Evolutionary conservation across 2,329 filamentous ascomycete species (phyloP), one percentile per base, ranked within the genome.

Genomic region (Dactylellina leptospora): DNA sequence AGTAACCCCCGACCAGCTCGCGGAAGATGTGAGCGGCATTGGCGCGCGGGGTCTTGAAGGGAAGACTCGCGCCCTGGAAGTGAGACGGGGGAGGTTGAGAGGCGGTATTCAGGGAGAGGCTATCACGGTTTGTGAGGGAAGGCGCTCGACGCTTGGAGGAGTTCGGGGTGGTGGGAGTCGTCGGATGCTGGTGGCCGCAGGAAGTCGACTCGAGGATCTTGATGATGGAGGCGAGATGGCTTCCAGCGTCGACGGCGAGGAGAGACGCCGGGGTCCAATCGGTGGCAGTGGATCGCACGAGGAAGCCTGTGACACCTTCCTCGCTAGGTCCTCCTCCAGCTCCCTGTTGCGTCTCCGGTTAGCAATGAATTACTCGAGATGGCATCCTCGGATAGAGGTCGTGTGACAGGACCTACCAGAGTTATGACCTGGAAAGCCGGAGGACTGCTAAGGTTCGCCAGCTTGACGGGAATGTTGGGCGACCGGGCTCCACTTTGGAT

Each of bases 161-260:
- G 47, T 66, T 73, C n/a, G 69, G 69, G n/a, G 69, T 73, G 18
- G 69, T 73, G 22, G 69, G 69, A 23, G 69, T 73, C 6, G 69
- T 73, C 8, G 69, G 69, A 36, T 73, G 69, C 25, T 74, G n/a
- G n/a, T n/a, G 63, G 9, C 78, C 79, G 47, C 83, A 83, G 58
- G 85, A 82, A 73, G 85, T 80, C 27, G 80, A 77, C 74, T 92
- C 84, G 23, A 99, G 83, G 50, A 96, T 90, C 50, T 86, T 85
- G n/a, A 87, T 87, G 63, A 99, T 96, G 61, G 91, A 88, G 25
- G 91, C 88, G 40, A 99, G 85, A 79, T 97, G 90, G 28, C 93
- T 91, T 50, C 95, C 95, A 8, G 92, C 93, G 82, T 99, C 95
- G 56, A 99, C 89, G n/a, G 93, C 92, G 25, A 97, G 83, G 40